Evolutionary conservation across 1,284 basidiomycete genomes (phyloP), one percentile per base, ranked within the genome.

Genomic region (Cryptococcus jaspeensis): DNA sequence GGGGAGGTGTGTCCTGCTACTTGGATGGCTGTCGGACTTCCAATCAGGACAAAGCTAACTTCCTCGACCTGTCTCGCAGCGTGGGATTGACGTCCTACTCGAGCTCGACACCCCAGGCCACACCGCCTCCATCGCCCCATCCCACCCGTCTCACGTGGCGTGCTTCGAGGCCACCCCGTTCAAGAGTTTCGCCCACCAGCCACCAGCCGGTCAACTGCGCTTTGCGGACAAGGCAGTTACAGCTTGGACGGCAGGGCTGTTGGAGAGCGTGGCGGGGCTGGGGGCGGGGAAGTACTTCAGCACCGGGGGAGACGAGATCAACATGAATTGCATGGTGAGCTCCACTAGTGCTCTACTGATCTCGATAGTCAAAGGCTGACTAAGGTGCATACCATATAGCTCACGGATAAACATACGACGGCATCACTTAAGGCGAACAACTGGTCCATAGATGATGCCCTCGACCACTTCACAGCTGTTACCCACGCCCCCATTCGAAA

Each of bases 271-370:
- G 4, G 55, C 55, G 3, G 42, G 50, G 1, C 61, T 71, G 15
- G 47, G 56, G 3, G 36, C 37, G 18, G 56, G 85, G 16, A 80
- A 72, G 23, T 80, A 88, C 57, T 84, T 93, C 71, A 85, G 84
- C 62, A 88, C 88, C 0, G 91, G 91, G 1, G 90, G 90, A 0
- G 91, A 93, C 70, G 90, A 93, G 74, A 73, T 92, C 60, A 91
- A 91, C 69, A 69, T 72, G 9, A 79, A 80, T 42, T 91, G 89
- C 75, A 92, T 89, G 70, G 76, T 78, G 43, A 42, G 65, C 58
- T 5, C n/a, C 16, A 7, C 8, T 32, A 3, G 18, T 22, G 9
- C 28, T 23, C 18, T 35, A 28, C 51, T 50, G 47, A 18, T 39
- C 13, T 39, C n/a, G 13, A 39, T 39, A 13, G n/a, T 39, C 13